phyloP scores from a whole-genome alignment of 228 moss, liverwort and hornwort species.

The Sphagnum fallax region DNA sequence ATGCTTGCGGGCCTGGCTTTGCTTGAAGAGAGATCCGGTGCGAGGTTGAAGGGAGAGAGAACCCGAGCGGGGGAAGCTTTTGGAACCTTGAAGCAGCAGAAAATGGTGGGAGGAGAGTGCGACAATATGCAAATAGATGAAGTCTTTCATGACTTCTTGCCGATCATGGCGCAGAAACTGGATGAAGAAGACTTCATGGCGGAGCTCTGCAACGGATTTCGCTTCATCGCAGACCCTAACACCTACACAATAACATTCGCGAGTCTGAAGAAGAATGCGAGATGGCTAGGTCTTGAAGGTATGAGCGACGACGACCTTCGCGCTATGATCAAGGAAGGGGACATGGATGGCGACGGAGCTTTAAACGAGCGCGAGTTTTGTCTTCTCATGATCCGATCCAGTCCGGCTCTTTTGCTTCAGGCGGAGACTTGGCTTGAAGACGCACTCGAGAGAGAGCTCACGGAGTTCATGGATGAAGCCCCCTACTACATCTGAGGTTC shows the following conservation, averaged over 20 bases:
- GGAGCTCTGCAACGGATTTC: constrained; percentile 26
- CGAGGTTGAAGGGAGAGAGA: too few species aligned
- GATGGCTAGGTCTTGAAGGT: constrained; percentile 21
- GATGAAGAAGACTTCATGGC: constrained; percentile 20
- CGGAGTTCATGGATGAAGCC: constrained; percentile 18
- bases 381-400: constrained; percentile 27
- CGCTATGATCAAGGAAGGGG: constrained; percentile 21
- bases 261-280: constrained; percentile 25
- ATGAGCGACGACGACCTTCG: constrained; percentile 23
- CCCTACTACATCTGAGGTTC: not conserved
- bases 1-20: too few species aligned
- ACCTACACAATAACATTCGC: constrained; percentile 17
- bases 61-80: too few species aligned
- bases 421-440: constrained; percentile 17
- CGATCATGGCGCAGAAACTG: constrained; percentile 29
- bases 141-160: constrained; percentile 24
- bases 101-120: not conserved
- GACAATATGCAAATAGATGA: too few species aligned
- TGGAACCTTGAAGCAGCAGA: too few species aligned
- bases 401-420: constrained; percentile 19
- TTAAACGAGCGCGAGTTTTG: constrained; percentile 24
- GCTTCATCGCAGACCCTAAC: constrained; percentile 22
- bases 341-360: constrained; percentile 20
- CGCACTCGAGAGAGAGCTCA: constrained; percentile 19
- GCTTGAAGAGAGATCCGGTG: too few species aligned